These are phyloP conservation scores for Chlorella sp. DNA, from an alignment of 139 green algal species.

Conservation along the genomic window DNA sequence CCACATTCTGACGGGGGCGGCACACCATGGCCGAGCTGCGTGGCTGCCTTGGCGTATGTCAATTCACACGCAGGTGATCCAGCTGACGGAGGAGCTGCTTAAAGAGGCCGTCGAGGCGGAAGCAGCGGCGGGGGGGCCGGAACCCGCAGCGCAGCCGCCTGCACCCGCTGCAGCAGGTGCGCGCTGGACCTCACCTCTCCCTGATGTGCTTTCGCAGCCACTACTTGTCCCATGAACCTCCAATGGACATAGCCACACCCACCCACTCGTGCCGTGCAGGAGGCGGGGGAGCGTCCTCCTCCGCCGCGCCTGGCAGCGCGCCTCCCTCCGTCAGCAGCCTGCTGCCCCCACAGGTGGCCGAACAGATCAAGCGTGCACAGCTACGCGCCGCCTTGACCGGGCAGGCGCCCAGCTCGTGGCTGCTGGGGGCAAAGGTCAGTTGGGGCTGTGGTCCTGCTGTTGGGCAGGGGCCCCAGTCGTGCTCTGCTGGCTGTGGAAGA, in stretches of 20 bases:
- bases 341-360: constrained; percentile 58
- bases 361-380: constrained; percentile 71
- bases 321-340: constrained; percentile 31
- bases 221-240: too few relatives aligned
- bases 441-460: too few relatives aligned
- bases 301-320: constrained; percentile 18
- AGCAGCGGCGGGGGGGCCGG: too few relatives aligned
- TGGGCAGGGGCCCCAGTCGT: too few relatives aligned
- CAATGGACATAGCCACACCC: too few relatives aligned
- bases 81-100: constrained; percentile 67
- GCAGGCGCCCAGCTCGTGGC: constrained; percentile 65
- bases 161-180: constrained; percentile 10
- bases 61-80: constrained; percentile 49
- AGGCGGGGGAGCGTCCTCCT: constrained; percentile 13
- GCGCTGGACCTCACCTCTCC: too few relatives aligned
- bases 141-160: background rate
- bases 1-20: too few relatives aligned
- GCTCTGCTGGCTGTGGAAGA: too few relatives aligned
- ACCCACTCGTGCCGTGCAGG: too few relatives aligned
- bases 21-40: too few relatives aligned
- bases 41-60: too few relatives aligned
- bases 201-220: too few relatives aligned
- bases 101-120: constrained; percentile 33
- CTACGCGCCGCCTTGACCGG: constrained; percentile 50
- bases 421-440: constrained; percentile 50